These are phyloP conservation scores for Strobilomyces dryophilus DNA, from an alignment of 768 basidiomycete species.

Conservation along the genomic window DNA sequence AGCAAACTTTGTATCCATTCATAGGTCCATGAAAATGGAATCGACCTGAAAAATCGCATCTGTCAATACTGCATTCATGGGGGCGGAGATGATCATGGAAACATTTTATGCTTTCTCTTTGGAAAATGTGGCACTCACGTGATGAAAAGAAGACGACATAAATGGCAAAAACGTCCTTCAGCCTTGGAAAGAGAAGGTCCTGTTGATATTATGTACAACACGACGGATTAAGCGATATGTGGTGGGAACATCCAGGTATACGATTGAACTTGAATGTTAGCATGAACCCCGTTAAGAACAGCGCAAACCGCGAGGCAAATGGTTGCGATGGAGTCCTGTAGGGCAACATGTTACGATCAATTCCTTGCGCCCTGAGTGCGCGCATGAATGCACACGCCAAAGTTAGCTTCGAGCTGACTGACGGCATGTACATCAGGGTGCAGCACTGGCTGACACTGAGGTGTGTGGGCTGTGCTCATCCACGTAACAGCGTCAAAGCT, in stretches of 20 bases:
- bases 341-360: constrained; percentile 40
- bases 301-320: constrained; percentile 57
- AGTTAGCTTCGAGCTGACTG: constrained; percentile 2
- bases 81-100: constrained; percentile 27
- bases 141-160: constrained; percentile 52
- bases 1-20: constrained; percentile 24
- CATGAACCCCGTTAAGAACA: constrained; percentile 48
- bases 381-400: constrained; percentile 13
- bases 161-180: constrained; percentile 33
- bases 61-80: constrained; percentile 9
- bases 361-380: constrained; percentile 34
- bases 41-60: constrained; percentile 6
- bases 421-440: constrained; percentile 3
- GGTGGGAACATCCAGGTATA: constrained; percentile 4
- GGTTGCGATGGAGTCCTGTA: constrained; percentile 62
- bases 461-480: constrained; percentile 30
- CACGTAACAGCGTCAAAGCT: constrained; percentile 34
- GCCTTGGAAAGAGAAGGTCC: constrained; percentile 9
- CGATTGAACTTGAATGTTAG: constrained; percentile 51
- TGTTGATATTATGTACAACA: constrained; percentile 6
- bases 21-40: constrained; percentile 10
- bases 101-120: constrained; percentile 2
- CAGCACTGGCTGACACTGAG: constrained; percentile 7
- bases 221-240: constrained; percentile 7
- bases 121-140: constrained; percentile 40